Base-by-base conservation (phyloP, 768 basidiomycete genomes). In the Macrolepiota dolichaula region DNA sequence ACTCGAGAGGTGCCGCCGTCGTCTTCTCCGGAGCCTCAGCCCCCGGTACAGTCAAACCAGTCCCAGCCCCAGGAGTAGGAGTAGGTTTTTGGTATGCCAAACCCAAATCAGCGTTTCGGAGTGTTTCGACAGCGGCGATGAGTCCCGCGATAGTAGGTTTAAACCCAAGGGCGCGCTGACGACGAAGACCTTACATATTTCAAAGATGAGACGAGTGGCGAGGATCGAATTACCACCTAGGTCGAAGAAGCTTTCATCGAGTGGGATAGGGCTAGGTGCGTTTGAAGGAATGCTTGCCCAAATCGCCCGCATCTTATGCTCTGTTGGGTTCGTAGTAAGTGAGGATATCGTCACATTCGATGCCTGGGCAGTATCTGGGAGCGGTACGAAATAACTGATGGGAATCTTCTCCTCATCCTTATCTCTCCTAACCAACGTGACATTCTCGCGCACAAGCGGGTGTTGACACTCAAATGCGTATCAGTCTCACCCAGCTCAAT, bases 321-420 rank as follows among this genome's bases (percentile, higher is more conserved):
- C 92, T 0, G 94, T 96, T 0, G 91, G 76, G 17, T 79, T 86
- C 6, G 72, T 68, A 9, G 71, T 64, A n/a, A 72, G 67, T 4
- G 71, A 68, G 35, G 74, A 64, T 1, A 82, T 74, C 42, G 83
- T 79, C 44, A 79, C 73, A 22, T 76, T 66, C 6, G 80, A 76
- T 1, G 80, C 82, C 62, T 91, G 87, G 3, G 88, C 91, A 0
- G 97, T 98, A 73, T 99, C 97, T 6, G 97, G 97, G 87, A 98
- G 75, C 12, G 97, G 96, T 15, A 99, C 97, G 66, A 99, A 93
- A 73, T 99, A 99, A 73, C 91, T 93, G 64, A 99, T 91, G 29
- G 98, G 85, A 36, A 98, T 95, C 79, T 99, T 98, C 77, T 99
- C 97, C 74, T 98, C 97, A 74, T 98, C 94, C 79, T 98, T 98